Evolutionary conservation across 2,329 filamentous ascomycete species (phyloP).

Genomic region (Hypomyces perniciosus): DNA sequence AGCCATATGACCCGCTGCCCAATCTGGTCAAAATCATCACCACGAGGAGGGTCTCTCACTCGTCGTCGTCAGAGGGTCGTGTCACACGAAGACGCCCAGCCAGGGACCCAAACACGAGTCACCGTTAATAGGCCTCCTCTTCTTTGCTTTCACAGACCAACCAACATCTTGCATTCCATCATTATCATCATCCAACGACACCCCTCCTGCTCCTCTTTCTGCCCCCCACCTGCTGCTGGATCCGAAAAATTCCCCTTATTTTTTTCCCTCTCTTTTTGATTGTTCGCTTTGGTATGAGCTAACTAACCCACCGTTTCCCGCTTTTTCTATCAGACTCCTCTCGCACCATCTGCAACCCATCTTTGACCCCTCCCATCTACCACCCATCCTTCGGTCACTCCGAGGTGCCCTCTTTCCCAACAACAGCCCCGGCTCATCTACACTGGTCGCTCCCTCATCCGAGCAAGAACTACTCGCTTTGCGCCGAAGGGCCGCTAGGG

Average conservation of each 20-base stretch:
- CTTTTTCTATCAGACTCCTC: slow-evolving; percentile 43
- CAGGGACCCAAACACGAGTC: not conserved
- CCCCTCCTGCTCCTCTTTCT: no score
- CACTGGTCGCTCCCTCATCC: slow-evolving; percentile 53
- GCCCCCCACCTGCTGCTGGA: no score
- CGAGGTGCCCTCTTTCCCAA: slow-evolving; percentile 81
- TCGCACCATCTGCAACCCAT: slow-evolving; percentile 52
- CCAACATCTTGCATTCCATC: not conserved
- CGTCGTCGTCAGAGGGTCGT: not conserved
- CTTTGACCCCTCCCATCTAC: slow-evolving; percentile 58
- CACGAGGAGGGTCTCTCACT: not conserved
- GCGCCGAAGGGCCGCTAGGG: slow-evolving; percentile 59
- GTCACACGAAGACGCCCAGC: not conserved
- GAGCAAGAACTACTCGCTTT: slow-evolving; percentile 56
- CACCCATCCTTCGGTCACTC: slow-evolving; percentile 61
- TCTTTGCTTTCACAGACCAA: not conserved
- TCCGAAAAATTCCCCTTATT: not conserved
- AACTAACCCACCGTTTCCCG: slow-evolving; percentile 20
- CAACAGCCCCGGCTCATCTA: slow-evolving; percentile 64
- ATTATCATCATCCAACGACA: no score
- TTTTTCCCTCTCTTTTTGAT: slow-evolving; percentile 1
- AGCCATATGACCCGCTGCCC: not conserved
- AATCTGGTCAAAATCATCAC: slow-evolving; percentile 1
- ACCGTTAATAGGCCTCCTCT: not conserved
- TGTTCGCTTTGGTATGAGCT: slow-evolving; percentile 4